Evolutionary conservation across 1,139 yeast species (phyloP), one percentile per base, ranked within the genome.

Genomic region (Suhomyces yuchorum): DNA sequence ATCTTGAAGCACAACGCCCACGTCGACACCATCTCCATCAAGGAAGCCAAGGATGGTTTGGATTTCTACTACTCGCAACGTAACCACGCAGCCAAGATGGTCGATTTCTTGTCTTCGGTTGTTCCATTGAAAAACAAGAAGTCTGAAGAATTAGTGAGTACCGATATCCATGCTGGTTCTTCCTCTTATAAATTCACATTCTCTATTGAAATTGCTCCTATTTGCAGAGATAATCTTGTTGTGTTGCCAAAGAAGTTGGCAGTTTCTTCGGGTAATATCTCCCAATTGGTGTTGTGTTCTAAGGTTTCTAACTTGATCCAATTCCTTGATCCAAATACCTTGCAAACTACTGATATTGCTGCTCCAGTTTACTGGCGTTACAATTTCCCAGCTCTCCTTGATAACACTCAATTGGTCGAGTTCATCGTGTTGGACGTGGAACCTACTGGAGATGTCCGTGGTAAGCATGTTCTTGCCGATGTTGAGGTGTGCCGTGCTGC

Each of bases 201-300:
- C 63, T 91, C 98, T 14, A 89, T 92, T 37, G 99, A 93, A 70
- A 84, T 93, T 56, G 96, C 90, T 2, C 99, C 99, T n/a, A 84
- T 95, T 43, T 95, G 99, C 79, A 86, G 96, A 66, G 99, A 93
- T 65, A 99, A 95, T 64, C 78, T 95, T 57, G 96, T 95, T 28
- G 87, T 92, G 40, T 75, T 95, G 54, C 99, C 99, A 26, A 81
- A 83, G 61, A 84, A 84, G 58, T 68, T 93, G 54, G 99, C 99
- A 3, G 82, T 84, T 56, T 80, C 90, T 12, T 67, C 91, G 73
- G 96, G 98, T 53, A 87, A 87, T 64, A 87, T 93, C 50, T 73
- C 92, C 23, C 86, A 89, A 62, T 73, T 92, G 51, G 97, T 90
- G 4, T 67, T 95, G 49, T 93, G 99, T 73, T 82, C 89, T 44